Evolutionary conservation across 1,139 yeast species (phyloP).

Genomic region (Arxiozyma bovina): DNA sequence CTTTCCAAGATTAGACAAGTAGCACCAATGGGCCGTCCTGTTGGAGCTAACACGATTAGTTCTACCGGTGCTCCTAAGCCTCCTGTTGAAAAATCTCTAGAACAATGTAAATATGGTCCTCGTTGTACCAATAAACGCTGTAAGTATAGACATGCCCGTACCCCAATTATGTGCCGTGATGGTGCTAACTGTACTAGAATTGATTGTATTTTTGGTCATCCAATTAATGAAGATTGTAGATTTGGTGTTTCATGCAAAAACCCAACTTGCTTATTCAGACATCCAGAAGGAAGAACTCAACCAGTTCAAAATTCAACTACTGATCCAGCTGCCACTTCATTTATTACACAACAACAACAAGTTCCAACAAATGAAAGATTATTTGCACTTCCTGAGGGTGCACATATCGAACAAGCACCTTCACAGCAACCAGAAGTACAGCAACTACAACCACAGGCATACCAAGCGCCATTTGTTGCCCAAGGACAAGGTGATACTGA

Average conservation of each 20-base stretch:
- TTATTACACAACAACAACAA: conserved; percentile 5
- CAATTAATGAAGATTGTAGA: conserved; percentile 68
- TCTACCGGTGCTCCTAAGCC: conserved; percentile 18
- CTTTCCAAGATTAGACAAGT: conserved; percentile 36
- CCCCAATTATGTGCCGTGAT: conserved; percentile 66
- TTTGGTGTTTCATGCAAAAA: conserved; percentile 70
- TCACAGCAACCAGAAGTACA: conserved; percentile 40
- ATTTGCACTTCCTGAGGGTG: conserved; percentile 70
- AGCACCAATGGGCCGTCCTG: conserved; percentile 20
- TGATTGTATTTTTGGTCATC: conserved; percentile 79
- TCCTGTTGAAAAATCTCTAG: conserved; percentile 47
- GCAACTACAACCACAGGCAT: conserved; percentile 34
- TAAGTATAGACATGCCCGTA: conserved; percentile 75
- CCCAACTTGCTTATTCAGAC: conserved; percentile 60
- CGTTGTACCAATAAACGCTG: conserved; percentile 71
- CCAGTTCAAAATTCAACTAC: conserved; percentile 14
- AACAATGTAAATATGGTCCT: conserved; percentile 72
- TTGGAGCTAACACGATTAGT: conserved; percentile 17
- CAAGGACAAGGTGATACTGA: conserved; percentile 25
- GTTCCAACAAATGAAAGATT: conserved; percentile 45
- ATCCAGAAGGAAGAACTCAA: conserved; percentile 60
- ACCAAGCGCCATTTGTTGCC: conserved; percentile 13
- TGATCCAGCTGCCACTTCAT: conserved; percentile 5
- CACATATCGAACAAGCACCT: conserved; percentile 58
- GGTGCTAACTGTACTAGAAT: conserved; percentile 69